Percentiles rank a stretch among this genome's conserved stretches.
Conservation (phyloP, 1,139 yeast genomes). For the Debaryomyces coudertii region DNA sequence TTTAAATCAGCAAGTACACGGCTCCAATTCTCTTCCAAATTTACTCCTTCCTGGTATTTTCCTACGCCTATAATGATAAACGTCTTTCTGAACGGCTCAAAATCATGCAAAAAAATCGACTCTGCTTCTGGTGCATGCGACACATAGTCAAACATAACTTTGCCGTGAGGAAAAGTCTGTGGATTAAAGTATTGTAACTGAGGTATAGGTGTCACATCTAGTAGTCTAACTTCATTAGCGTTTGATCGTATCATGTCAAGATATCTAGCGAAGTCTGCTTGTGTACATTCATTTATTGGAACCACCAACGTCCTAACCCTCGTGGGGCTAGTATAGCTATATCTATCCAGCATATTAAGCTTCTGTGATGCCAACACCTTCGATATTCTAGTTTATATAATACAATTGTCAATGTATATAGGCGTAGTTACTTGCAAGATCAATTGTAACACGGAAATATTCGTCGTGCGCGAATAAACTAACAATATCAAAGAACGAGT, state of each 20-base stretch:
- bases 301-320: slow-evolving; percentile 69
- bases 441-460: neutral
- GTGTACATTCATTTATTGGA: slow-evolving; percentile 63
- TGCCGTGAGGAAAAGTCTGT: slow-evolving; percentile 80
- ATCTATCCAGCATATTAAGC: slow-evolving; percentile 22
- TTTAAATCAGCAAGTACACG: slow-evolving; percentile 19
- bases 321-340: slow-evolving; percentile 54
- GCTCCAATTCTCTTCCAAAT: slow-evolving; percentile 8
- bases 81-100: slow-evolving; percentile 84
- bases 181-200: slow-evolving; percentile 71
- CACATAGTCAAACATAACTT: slow-evolving; percentile 60
- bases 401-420: neutral
- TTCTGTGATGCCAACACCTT: neutral
- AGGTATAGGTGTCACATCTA: slow-evolving; percentile 71
- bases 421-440: neutral
- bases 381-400: neutral
- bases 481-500: slow-evolving; percentile 3
- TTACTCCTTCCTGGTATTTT: slow-evolving; percentile 34
- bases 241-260: slow-evolving; percentile 50
- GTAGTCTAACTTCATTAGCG: slow-evolving; percentile 62
- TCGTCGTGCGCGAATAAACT: slow-evolving; percentile 8
- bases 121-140: slow-evolving; percentile 57
- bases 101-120: slow-evolving; percentile 70
- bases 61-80: slow-evolving; percentile 70
- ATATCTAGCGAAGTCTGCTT: slow-evolving; percentile 50